Conservation (phyloP, 179 eudicot genomes). For the Camellia oleifera region DNA sequence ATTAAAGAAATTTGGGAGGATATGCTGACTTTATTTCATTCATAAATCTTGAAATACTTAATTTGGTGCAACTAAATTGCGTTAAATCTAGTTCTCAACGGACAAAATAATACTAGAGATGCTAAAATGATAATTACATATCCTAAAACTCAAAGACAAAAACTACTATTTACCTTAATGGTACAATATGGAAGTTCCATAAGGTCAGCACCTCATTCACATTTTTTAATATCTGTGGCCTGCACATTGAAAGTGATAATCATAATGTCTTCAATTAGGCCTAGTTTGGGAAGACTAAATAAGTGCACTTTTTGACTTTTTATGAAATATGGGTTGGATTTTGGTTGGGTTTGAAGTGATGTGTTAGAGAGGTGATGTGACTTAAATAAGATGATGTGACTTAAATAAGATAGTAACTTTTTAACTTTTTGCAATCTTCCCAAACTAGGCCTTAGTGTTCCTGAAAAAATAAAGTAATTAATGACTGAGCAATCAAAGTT, state of each 20-base stretch:
- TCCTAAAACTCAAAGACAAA: neutral
- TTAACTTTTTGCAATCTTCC: no score
- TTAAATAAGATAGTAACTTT: no score
- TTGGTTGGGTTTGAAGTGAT: no score
- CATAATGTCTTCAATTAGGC: neutral
- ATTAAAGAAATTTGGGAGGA: neutral
- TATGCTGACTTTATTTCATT: neutral
- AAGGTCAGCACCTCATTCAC: neutral
- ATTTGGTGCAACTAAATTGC: neutral
- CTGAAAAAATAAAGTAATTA: neutral
- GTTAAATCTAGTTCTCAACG: neutral
- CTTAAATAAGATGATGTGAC: no score
- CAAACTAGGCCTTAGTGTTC: neutral
- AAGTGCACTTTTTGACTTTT: no score
- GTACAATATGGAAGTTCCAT: conserved; percentile 9
- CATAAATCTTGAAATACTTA: neutral
- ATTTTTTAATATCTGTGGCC: neutral
- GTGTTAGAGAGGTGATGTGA: no score
- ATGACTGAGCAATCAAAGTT: neutral
- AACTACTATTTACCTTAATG: conserved; percentile 4
- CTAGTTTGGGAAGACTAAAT: no score
- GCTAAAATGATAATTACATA: neutral
- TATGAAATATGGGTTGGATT: no score
- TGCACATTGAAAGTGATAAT: neutral
- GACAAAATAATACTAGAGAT: neutral